Evolutionary conservation across 192 early-diverging fungal species (phyloP).

Genomic region (Geranomyces variabilis): DNA sequence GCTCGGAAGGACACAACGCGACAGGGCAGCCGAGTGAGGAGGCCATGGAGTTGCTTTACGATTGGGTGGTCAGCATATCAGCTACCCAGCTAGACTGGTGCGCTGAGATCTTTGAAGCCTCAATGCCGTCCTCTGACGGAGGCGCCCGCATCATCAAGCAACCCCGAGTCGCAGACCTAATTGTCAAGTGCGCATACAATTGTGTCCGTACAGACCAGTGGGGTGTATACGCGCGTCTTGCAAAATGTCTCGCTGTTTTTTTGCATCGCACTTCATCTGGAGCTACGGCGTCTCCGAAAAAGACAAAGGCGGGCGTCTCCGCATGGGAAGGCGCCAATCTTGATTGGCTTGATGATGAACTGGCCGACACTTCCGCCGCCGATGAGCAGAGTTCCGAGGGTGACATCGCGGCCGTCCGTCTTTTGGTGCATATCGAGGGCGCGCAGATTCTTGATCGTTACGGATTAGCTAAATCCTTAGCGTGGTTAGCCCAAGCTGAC

Average conservation of each 20-base stretch:
- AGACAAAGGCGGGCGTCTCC: not conserved
- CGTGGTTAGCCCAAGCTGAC: constrained; percentile 61
- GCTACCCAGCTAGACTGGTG: constrained; percentile 22
- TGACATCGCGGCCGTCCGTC: constrained; percentile 1
- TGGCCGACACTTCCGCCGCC: not conserved
- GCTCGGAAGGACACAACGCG: not conserved
- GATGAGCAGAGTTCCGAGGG: not conserved
- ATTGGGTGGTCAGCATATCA: constrained; percentile 7
- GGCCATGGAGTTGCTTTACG: constrained; percentile 10
- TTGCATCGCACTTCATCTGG: not conserved
- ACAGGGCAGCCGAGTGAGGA: not conserved
- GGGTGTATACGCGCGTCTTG: not conserved
- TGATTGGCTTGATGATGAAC: not conserved
- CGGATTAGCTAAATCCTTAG: constrained; percentile 55
- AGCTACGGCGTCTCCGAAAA: not conserved
- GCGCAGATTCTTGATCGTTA: constrained; percentile 66
- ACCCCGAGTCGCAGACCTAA: constrained; percentile 13
- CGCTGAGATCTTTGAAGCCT: constrained; percentile 13
- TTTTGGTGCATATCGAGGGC: constrained; percentile 64
- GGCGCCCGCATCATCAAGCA: not conserved
- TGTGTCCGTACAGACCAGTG: constrained; percentile 3
- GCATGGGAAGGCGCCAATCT: not conserved
- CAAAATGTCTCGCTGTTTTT: not conserved
- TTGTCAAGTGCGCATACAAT: constrained; percentile 41
- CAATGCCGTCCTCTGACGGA: not conserved